Evolutionary conservation across 805 yeast genomes (phyloP).

Genomic region (Nakazawaea wyomingensis): DNA sequence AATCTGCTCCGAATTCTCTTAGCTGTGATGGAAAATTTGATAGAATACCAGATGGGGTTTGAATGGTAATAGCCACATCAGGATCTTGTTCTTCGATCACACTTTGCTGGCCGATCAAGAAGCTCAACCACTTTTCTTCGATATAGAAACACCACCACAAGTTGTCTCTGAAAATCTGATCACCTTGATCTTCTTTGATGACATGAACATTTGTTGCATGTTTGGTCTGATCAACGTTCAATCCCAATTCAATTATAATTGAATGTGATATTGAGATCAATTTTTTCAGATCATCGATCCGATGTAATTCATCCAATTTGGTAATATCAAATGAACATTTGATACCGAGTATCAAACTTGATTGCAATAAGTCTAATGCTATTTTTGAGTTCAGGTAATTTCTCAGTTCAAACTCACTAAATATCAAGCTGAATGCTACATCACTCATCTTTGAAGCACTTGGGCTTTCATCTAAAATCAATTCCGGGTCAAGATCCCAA

Average conservation of each 20-base stretch:
- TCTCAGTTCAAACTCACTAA: constrained; percentile 4
- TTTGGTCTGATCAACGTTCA: neutral
- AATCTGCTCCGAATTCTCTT: neutral
- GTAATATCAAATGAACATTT: constrained; percentile 12
- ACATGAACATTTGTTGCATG: neutral
- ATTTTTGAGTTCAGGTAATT: neutral
- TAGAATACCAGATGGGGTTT: neutral
- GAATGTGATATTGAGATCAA: constrained; percentile 5
- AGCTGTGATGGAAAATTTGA: neutral
- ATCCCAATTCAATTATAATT: constrained; percentile 4
- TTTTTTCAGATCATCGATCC: neutral
- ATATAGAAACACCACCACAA: constrained; percentile 14
- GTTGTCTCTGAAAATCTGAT: constrained; percentile 8
- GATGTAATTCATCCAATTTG: constrained; percentile 5
- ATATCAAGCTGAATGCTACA: constrained; percentile 10
- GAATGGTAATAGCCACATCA: neutral
- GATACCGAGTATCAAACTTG: constrained; percentile 10
- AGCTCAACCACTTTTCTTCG: constrained; percentile 12
- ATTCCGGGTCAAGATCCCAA: constrained; percentile 11
- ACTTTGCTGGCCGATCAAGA: constrained; percentile 9
- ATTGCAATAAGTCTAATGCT: constrained; percentile 7
- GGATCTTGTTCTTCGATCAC: constrained; percentile 1
- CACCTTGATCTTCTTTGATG: neutral
- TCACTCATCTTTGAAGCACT: neutral
- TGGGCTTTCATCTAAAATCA: constrained; percentile 10